Evolutionary conservation across 192 early-diverging fungal species (phyloP).

Genomic region (Gamsiella multidivaricata): DNA sequence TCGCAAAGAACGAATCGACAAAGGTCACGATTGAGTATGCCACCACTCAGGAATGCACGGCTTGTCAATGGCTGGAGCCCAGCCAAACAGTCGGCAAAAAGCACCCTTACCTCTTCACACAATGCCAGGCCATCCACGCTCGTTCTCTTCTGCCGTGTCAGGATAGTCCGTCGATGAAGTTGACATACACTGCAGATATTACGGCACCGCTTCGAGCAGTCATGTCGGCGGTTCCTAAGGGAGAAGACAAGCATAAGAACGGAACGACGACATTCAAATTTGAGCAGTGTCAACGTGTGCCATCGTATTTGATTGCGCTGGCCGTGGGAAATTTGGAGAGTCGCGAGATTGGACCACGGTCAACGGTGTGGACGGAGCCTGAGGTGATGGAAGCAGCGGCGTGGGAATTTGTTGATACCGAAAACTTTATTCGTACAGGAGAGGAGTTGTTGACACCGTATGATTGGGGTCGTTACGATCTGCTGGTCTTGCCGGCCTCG

Average conservation of each 20-base stretch:
- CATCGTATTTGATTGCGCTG: constrained; percentile 94
- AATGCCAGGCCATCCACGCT: constrained; percentile 97
- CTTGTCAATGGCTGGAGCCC: constrained; percentile 90
- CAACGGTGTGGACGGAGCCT: constrained; percentile 95
- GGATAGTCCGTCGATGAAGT: constrained; percentile 87
- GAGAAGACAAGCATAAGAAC: constrained; percentile 59
- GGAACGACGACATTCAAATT: constrained; percentile 75
- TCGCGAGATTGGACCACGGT: constrained; percentile 86
- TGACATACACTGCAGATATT: constrained; percentile 86
- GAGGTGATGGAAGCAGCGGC: constrained; percentile 87
- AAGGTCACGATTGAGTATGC: constrained; percentile 76
- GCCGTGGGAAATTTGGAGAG: constrained; percentile 90
- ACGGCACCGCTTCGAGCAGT: constrained; percentile 75
- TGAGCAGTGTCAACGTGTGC: constrained; percentile 89
- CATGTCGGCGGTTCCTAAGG: constrained; percentile 89
- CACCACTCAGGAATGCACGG: constrained; percentile 85
- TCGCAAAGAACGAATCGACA: constrained; percentile 58
- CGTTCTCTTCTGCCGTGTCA: constrained; percentile 92
- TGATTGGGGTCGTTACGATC: constrained; percentile 95
- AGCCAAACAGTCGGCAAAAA: constrained; percentile 73
- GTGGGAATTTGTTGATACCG: constrained; percentile 92
- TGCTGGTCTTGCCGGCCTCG: constrained; percentile 86
- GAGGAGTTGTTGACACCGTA: constrained; percentile 88
- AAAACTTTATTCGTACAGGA: constrained; percentile 72
- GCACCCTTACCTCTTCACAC: constrained; percentile 95